Conservation (phyloP, 768 basidiomycete species). For the Dentipellis sp. region DNA sequence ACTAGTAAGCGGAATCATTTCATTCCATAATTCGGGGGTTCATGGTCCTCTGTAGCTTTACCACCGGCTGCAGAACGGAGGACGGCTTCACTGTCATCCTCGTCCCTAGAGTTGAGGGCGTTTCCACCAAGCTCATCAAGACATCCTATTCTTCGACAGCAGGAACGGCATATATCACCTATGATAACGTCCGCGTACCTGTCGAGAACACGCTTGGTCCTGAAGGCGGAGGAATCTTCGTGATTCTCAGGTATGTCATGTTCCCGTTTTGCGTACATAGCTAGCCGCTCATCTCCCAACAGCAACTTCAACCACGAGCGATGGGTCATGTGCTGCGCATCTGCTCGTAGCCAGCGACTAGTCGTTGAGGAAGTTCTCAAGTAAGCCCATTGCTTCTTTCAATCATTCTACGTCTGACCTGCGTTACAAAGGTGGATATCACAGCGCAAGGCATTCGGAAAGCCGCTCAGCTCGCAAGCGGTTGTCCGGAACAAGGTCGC, state of each 20-base stretch:
- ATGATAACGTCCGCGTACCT: conserved; percentile 80
- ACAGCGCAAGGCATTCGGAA: conserved; percentile 91
- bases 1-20: conserved; percentile 24
- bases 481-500: conserved; percentile 89
- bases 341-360: conserved; percentile 52
- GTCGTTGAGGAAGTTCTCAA: conserved; percentile 79
- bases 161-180: conserved; percentile 76
- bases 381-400: conserved; percentile 23
- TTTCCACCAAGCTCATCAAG: conserved; percentile 80
- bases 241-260: conserved; percentile 36
- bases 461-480: conserved; percentile 72
- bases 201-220: conserved; percentile 79
- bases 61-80: conserved; percentile 64
- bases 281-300: not conserved
- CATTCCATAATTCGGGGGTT: not conserved
- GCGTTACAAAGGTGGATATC: conserved; percentile 52
- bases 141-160: conserved; percentile 82
- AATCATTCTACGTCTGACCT: not conserved
- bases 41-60: conserved; percentile 33
- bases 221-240: conserved; percentile 65
- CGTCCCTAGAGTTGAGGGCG: conserved; percentile 74
- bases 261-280: not conserved
- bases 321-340: conserved; percentile 82
- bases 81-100: conserved; percentile 78
- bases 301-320: conserved; percentile 93